Base-by-base conservation (phyloP, 2,329 filamentous ascomycete genomes). In the Colletotrichum sp. region DNA sequence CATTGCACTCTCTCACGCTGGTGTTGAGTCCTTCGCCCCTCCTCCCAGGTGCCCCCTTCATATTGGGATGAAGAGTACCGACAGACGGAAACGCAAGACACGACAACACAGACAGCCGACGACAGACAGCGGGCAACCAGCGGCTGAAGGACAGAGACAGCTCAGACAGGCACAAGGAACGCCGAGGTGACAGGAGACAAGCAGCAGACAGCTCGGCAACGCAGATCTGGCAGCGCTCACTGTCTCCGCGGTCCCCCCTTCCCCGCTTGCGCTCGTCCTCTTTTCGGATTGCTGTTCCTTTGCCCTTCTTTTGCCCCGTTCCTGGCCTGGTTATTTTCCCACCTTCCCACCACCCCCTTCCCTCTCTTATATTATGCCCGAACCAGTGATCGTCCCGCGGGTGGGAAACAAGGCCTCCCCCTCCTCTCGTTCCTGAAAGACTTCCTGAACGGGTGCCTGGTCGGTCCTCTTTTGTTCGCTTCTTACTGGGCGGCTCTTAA, bases 161-260 rank as follows among this genome's bases (percentile, higher is more conserved):
- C 44, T 30, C 49, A 36, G 28, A 68, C 65, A 65, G 59, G 49
- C 69, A 44, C 28, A 18, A 59, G 64, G 59, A 65, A 69, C 59
- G 64, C 59, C 73, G 64, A 73, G 70, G 73, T 76, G 73, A 68
- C 73, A 65, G 68, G 63, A 68, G 64, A 76, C 69, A 49, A 30
- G 64, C 68, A 63, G 63, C 34, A 73, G 69, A 76, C 69, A 76
- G 73, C 39, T 68, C 69, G 69, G 63, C 55, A 60, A 34, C 28
- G 24, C 68, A 32, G 21, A 6, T 59, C 55, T 60, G 62, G 21
- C 69, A 57, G 68, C 62, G 62, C 62, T 28, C 59, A 34, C 16
- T 64, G n/a, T 64, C 34, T 32, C 28, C 28, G 26, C 59, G 59
- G 18, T 13, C 18, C 3, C 21, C 32, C 24, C 34, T 28, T 44